Conservation (phyloP, 2,329 filamentous ascomycete genomes). For the Gremmenia infestans region DNA sequence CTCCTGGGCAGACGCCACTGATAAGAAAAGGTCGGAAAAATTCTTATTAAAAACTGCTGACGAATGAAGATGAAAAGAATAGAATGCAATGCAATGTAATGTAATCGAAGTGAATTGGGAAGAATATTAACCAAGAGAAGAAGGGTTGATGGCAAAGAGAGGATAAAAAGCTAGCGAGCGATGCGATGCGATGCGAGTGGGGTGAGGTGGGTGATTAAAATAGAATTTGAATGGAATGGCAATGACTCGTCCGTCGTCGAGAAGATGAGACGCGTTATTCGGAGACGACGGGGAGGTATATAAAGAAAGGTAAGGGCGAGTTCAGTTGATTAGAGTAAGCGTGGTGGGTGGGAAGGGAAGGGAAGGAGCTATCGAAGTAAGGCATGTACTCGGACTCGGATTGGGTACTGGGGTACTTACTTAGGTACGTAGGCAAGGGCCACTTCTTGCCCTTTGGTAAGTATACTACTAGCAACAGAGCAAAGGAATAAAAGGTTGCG, state of each 20-base stretch:
- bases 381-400: neutral
- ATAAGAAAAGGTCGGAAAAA: conserved; percentile 5
- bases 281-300: neutral
- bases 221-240: neutral
- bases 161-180: neutral
- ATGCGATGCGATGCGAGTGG: neutral
- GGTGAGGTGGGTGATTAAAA: too few relatives aligned
- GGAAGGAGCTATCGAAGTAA: neutral
- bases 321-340: neutral
- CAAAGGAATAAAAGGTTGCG: too few relatives aligned
- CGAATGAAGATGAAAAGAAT: neutral
- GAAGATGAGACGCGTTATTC: neutral
- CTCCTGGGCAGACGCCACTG: conserved; percentile 1
- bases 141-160: neutral
- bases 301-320: neutral
- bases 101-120: neutral
- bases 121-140: neutral
- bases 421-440: neutral
- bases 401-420: neutral
- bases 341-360: neutral
- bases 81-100: neutral
- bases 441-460: too few relatives aligned
- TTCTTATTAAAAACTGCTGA: neutral
- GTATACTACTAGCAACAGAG: too few relatives aligned
- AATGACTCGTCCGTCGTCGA: neutral